A percentile compares a stretch with the other conserved stretches of the same genome.
Evolutionary conservation across 2,329 filamentous ascomycete genomes (phyloP).

Genomic region (Alternaria metachromatica): DNA sequence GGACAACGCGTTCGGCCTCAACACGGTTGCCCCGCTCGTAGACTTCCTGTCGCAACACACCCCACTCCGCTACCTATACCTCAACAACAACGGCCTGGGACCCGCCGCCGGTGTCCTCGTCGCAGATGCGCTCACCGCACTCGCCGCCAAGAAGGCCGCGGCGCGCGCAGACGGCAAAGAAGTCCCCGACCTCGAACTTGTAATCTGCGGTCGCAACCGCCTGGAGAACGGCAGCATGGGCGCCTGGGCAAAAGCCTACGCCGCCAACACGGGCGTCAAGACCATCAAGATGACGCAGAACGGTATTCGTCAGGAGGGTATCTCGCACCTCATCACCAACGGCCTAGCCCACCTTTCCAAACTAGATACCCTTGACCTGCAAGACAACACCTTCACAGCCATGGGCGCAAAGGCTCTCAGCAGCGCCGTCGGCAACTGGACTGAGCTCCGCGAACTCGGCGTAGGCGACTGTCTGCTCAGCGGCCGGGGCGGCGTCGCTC

Average conservation of each 20-base stretch:
- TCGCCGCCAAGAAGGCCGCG: slow-evolving; percentile 83
- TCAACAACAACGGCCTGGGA: slow-evolving; percentile 98
- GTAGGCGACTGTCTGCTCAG: slow-evolving; percentile 88
- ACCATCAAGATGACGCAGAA: slow-evolving; percentile 98
- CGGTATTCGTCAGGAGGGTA: slow-evolving; percentile 93
- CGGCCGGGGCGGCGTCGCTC: slow-evolving; percentile 74
- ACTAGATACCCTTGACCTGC: slow-evolving; percentile 82
- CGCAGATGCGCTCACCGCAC: slow-evolving; percentile 81
- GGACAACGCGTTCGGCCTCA: slow-evolving; percentile 97
- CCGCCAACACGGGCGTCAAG: slow-evolving; percentile 79
- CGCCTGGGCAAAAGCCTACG: slow-evolving; percentile 89
- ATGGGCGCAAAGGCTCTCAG: slow-evolving; percentile 80
- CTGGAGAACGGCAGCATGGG: slow-evolving; percentile 96
- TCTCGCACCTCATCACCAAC: slow-evolving; percentile 77
- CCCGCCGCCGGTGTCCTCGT: slow-evolving; percentile 89
- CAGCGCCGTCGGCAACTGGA: slow-evolving; percentile 76
- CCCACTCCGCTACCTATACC: slow-evolving; percentile 89
- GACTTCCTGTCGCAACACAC: slow-evolving; percentile 88
- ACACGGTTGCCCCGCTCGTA: slow-evolving; percentile 90
- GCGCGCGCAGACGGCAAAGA: slow-evolving; percentile 74
- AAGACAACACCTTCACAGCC: slow-evolving; percentile 96
- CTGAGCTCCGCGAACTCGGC: slow-evolving; percentile 78
- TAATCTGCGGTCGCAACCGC: slow-evolving; percentile 94
- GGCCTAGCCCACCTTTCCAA: slow-evolving; percentile 74
- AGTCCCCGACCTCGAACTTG: slow-evolving; percentile 88